Evolutionary conservation across 768 basidiomycete species (phyloP), one percentile per base, ranked within the genome.

Genomic region (Lyophyllum atratum): DNA sequence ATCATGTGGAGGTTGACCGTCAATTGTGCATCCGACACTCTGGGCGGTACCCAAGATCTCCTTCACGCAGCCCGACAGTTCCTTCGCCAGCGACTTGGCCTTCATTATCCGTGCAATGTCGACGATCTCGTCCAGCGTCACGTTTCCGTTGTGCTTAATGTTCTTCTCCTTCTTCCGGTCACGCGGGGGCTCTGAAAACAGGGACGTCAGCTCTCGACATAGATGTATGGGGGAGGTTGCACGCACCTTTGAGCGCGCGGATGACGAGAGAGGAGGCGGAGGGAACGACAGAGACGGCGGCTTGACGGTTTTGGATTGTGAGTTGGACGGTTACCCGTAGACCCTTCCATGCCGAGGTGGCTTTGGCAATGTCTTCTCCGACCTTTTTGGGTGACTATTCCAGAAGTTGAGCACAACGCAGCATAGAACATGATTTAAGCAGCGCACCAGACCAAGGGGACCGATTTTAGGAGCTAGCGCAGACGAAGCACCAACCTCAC

Each of bases 111-210:
- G 91, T 63, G 96, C 95, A 74, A 98, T 95, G 63, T 94, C 89
- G 71, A 92, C 76, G 70, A 99, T 94, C 74, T 97, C 93, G 69
- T 96, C 94, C 55, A 98, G 81, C 55, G 94, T 70, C 63, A 99
- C 83, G 81, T 98, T 98, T 59, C 97, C 97, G 60, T 77, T 76
- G 84, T 98, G 97, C 77, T 98, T 98, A 81, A 99, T 97, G 85
- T 98, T 99, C 85, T 99, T 99, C 85, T 99, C 96, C 87, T 99
- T 99, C 79, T 99, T 99, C 64, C 97, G 90, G 80, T 99, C 97
- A 69, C 97, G 93, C 66, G 95, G 94, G 63, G 97, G 95, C 82
- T 98, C 96, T 96, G 72, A 2, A 52, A 50, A 54, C 25, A 5
- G 40, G 25, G 24, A 34, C 19, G 60, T 53, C 19, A 45, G 25